These are phyloP conservation scores for Musa acuminata DNA, from an alignment of 176 grass and related monocot genomes.

Conservation along the genomic window DNA sequence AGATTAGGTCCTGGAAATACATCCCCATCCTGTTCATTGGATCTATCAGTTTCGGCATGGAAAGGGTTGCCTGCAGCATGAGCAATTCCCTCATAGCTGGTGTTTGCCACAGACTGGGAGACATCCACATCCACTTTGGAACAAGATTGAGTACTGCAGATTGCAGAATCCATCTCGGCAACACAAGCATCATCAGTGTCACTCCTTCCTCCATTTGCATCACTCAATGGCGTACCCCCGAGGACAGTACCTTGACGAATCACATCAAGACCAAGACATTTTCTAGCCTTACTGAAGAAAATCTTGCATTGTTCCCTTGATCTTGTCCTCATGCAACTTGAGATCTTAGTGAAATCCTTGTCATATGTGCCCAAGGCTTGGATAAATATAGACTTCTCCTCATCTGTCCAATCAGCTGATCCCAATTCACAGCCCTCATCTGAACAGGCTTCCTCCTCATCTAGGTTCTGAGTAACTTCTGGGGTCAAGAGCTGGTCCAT, in stretches of 20 bases:
- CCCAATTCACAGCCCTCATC: constrained; percentile 70
- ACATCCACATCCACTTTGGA: constrained; percentile 50
- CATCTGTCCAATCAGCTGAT: constrained; percentile 68
- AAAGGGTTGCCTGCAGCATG: constrained; percentile 4
- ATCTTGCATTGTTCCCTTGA: constrained; percentile 81
- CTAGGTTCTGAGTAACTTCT: constrained; percentile 29
- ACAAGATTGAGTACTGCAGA: constrained; percentile 57
- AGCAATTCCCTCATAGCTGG: constrained; percentile 17
- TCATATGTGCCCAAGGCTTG: constrained; percentile 56
- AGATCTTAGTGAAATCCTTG: constrained; percentile 69
- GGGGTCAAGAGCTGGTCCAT: constrained; percentile 21
- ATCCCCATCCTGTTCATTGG: constrained; percentile 19
- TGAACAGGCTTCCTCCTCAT: constrained; percentile 46
- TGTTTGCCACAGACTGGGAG: constrained; percentile 22
- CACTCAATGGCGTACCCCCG: constrained; percentile 29
- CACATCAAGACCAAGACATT: constrained; percentile 67
- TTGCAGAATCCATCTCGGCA: constrained; percentile 55
- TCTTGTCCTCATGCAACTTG: constrained; percentile 45
- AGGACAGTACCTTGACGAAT: constrained; percentile 40
- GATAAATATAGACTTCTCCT: constrained; percentile 73
- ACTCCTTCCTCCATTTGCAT: too few relatives aligned
- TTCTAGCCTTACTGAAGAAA: constrained; percentile 91
- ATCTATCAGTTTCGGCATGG: constrained; percentile 12
- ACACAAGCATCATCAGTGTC: constrained; percentile 60
- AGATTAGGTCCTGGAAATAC: constrained; percentile 3